phyloP scores from a whole-genome alignment of 306 rosid species.

The Ceratonia siliqua region DNA sequence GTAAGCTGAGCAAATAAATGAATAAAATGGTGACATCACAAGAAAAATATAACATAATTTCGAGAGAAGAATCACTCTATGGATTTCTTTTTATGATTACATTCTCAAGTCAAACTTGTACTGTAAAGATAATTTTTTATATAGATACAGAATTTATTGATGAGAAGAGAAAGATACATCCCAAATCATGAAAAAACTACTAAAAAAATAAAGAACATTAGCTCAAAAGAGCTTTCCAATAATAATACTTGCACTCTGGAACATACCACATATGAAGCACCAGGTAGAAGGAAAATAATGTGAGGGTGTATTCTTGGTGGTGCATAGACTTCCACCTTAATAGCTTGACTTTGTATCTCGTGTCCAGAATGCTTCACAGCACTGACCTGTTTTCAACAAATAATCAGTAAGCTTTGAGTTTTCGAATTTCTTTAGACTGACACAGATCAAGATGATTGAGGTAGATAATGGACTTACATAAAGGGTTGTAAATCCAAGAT shows the following conservation, averaged over 20 bases:
- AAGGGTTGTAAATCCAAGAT: conserved; percentile 81
- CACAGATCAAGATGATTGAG: conserved; percentile 21
- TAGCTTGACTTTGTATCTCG: conserved; percentile 64
- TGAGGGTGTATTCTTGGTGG: conserved; percentile 73
- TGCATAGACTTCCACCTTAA: conserved; percentile 88
- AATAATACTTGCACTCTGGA: conserved; percentile 24
- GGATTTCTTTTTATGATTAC: conserved; percentile 8
- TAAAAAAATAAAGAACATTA: too few relatives aligned
- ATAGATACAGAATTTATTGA: too few relatives aligned
- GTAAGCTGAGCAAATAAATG: conserved; percentile 58
- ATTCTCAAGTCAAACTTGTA: conserved; percentile 26
- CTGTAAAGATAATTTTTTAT: too few relatives aligned
- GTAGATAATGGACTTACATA: conserved; percentile 58
- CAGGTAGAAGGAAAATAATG: conserved; percentile 76
- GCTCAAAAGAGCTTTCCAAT: too few relatives aligned
- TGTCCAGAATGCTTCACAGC: conserved; percentile 65
- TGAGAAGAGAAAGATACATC: too few relatives aligned
- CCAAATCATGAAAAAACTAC: too few relatives aligned
- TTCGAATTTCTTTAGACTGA: conserved; percentile 12
- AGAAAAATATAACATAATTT: conserved; percentile 14
- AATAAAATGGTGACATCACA: conserved; percentile 12
- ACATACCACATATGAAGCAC: conserved; percentile 84
- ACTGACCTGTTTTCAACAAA: conserved; percentile 70
- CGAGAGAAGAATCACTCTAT: neutral
- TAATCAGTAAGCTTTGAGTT: conserved; percentile 29